A percentile compares a stretch with the other conserved stretches of the same genome.
Evolutionary conservation across 306 rosid genomes (phyloP).

Genomic region (Mimosa bimucronata): DNA sequence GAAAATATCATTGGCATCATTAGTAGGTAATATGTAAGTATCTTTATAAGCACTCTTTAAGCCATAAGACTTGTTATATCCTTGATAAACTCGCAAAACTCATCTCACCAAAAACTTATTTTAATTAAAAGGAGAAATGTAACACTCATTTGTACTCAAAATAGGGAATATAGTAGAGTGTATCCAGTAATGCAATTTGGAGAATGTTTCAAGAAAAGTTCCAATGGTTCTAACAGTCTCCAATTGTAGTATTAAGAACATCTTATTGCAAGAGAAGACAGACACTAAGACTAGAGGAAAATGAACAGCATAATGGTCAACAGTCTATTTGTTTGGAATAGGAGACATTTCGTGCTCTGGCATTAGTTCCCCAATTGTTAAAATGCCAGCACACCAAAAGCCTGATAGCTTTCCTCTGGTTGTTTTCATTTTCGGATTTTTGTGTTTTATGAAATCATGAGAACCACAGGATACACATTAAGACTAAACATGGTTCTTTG

Average conservation of each 20-base stretch:
- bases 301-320: constrained; percentile 5
- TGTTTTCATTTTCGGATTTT: constrained; percentile 4
- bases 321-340: neutral
- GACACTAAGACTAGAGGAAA: constrained; percentile 6
- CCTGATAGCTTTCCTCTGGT: neutral
- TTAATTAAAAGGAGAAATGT: neutral
- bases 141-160: neutral
- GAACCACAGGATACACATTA: neutral
- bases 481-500: constrained; percentile 7
- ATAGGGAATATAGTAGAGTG: neutral
- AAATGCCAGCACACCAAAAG: constrained; percentile 14
- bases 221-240: neutral
- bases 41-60: neutral
- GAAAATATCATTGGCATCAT: neutral
- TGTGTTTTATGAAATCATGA: constrained; percentile 17
- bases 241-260: neutral
- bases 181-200: constrained; percentile 13
- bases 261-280: neutral
- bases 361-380: neutral
- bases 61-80: neutral
- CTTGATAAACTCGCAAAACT: neutral
- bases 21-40: neutral
- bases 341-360: neutral
- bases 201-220: neutral
- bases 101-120: neutral